These are phyloP conservation scores for Streptanthus diversifolius DNA, from an alignment of 345 rosid species.

Conservation along the genomic window DNA sequence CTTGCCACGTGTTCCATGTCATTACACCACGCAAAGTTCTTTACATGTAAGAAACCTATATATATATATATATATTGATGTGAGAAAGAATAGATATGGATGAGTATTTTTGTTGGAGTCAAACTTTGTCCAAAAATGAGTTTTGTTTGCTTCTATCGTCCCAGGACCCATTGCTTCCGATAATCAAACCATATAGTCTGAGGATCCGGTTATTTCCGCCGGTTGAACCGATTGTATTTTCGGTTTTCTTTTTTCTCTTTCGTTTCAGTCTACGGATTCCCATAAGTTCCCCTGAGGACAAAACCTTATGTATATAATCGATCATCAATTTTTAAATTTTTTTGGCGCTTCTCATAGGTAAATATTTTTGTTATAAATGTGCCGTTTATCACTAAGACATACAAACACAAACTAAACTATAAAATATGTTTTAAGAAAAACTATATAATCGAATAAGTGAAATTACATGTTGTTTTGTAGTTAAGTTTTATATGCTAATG, in stretches of 20 bases:
- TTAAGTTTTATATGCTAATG: no score
- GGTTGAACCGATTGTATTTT: neutral
- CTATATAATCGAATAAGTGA: neutral
- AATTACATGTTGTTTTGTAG: neutral
- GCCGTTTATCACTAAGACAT: neutral
- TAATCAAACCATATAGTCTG: neutral
- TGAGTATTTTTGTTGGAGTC: neutral
- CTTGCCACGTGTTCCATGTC: slow-evolving; percentile 26
- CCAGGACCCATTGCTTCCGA: neutral
- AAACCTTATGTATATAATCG: neutral
- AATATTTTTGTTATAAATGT: neutral
- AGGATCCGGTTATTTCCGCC: neutral
- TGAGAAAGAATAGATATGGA: slow-evolving; percentile 7
- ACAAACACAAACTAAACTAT: neutral
- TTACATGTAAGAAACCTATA: neutral
- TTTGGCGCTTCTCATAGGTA: neutral
- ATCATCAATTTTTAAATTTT: neutral
- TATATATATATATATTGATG: neutral
- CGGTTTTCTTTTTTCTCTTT: neutral
- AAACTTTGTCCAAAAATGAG: neutral
- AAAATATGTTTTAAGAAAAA: neutral
- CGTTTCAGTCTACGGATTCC: neutral
- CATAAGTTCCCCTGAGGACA: neutral
- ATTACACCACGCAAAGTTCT: slow-evolving; percentile 16
- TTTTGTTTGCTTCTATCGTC: slow-evolving; percentile 14